Conservation (phyloP, 1,284 basidiomycete genomes). For the Malassezia furfur region DNA sequence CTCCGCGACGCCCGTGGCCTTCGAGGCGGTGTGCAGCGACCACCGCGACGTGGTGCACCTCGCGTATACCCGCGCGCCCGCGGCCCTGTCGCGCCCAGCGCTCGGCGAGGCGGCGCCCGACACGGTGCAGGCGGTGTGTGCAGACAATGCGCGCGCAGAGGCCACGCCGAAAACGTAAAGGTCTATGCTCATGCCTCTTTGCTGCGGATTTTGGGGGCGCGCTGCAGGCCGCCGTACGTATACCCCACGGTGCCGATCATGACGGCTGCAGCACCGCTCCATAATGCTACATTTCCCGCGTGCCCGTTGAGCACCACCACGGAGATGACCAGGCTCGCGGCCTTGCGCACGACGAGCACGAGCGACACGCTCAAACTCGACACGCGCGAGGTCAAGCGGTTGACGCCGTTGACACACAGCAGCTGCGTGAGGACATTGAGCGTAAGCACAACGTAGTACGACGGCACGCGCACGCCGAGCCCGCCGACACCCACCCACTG, state of each 20-base stretch:
- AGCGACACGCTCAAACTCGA: constrained; percentile 75
- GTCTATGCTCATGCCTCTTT: background rate
- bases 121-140: constrained; percentile 1
- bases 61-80: background rate
- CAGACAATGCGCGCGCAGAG: constrained; percentile 3
- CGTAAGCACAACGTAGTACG: constrained; percentile 58
- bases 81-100: too few relatives aligned
- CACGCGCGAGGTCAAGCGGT: constrained; percentile 65
- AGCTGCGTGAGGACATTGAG: constrained; percentile 74
- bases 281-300: constrained; percentile 22
- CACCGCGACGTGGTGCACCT: background rate
- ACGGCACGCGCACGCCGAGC: constrained; percentile 53
- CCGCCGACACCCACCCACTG: constrained; percentile 24
- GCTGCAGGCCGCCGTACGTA: constrained; percentile 29
- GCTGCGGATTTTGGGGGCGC: background rate
- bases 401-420: constrained; percentile 79
- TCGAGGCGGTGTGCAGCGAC: background rate
- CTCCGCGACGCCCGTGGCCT: background rate
- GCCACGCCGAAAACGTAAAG: background rate
- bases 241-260: constrained; percentile 66
- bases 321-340: constrained; percentile 68
- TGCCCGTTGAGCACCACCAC: constrained; percentile 52
- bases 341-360: constrained; percentile 79
- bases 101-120: background rate
- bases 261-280: constrained; percentile 53